phyloP scores from a whole-genome alignment of 768 basidiomycete species.

The Naganishia vishniacii region DNA sequence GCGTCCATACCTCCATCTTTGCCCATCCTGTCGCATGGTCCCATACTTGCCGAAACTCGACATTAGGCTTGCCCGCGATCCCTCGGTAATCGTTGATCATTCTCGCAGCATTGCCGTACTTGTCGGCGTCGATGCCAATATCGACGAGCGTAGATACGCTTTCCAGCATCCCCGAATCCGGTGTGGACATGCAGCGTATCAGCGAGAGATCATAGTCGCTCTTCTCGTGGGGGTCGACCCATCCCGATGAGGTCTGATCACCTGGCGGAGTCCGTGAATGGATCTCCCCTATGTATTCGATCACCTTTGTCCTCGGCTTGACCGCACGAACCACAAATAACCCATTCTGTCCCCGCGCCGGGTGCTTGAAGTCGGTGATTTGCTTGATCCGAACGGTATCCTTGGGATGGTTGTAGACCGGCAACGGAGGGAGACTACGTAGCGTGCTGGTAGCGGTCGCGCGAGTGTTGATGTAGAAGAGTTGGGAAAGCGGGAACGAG shows the following conservation, averaged over 20 bases:
- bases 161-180: not conserved
- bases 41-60: constrained; percentile 39
- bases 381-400: constrained; percentile 57
- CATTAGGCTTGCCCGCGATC: constrained; percentile 52
- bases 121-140: constrained; percentile 68
- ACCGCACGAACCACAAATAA: constrained; percentile 74
- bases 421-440: constrained; percentile 26
- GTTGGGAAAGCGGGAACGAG: constrained; percentile 22
- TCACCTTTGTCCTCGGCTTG: constrained; percentile 59
- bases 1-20: constrained; percentile 66
- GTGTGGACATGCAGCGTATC: constrained; percentile 21
- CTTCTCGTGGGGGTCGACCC: constrained; percentile 25
- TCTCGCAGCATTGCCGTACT: constrained; percentile 76
- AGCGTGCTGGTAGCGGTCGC: constrained; percentile 30
- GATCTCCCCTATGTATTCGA: constrained; percentile 78
- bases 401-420: constrained; percentile 30
- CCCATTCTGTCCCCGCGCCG: constrained; percentile 71
- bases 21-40: constrained; percentile 54
- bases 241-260: not conserved
- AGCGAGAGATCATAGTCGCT: constrained; percentile 81
- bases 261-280: constrained; percentile 52
- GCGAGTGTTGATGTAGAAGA: constrained; percentile 50
- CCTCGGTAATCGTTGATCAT: constrained; percentile 90
- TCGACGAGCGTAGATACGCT: constrained; percentile 53
- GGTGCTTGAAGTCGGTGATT: constrained; percentile 58